Conservation (phyloP, 257 asterid genomes). For the Solanum medicagineum region DNA sequence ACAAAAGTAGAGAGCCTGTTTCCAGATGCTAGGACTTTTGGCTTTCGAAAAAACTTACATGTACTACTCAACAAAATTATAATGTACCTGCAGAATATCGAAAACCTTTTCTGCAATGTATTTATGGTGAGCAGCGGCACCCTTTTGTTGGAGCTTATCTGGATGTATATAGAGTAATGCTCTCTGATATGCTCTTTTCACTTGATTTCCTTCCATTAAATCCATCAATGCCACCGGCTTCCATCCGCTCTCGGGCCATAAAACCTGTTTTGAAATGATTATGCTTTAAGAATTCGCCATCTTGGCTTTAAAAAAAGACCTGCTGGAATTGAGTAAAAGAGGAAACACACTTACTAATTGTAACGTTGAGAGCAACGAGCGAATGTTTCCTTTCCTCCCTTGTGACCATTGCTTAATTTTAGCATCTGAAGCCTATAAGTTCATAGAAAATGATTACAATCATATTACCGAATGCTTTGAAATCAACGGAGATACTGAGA, state of each 20-base stretch:
- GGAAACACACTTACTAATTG: constrained; percentile 47
- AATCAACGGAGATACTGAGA: background rate
- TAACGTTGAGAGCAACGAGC: constrained; percentile 78
- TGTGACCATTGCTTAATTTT: constrained; percentile 78
- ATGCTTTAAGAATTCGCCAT: background rate
- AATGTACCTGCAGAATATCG: constrained; percentile 78
- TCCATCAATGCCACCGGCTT: constrained; percentile 79
- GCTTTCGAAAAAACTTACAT: background rate
- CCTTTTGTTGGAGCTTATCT: constrained; percentile 93
- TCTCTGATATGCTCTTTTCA: constrained; percentile 78
- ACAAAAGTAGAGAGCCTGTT: no score
- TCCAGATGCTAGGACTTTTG: background rate
- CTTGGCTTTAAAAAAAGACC: background rate
- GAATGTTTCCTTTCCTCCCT: constrained; percentile 94
- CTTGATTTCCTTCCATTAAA: constrained; percentile 67
- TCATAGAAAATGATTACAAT: background rate
- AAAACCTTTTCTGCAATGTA: constrained; percentile 78
- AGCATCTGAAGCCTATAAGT: constrained; percentile 55
- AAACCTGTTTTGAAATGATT: constrained; percentile 37
- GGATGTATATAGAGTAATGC: constrained; percentile 86
- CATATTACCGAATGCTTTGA: background rate
- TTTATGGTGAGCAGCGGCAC: constrained; percentile 63
- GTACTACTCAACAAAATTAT: background rate
- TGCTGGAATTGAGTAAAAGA: background rate
- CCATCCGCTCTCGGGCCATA: constrained; percentile 90